Evolutionary conservation across 768 basidiomycete genomes (phyloP).

Genomic region (Suillus placidus): DNA sequence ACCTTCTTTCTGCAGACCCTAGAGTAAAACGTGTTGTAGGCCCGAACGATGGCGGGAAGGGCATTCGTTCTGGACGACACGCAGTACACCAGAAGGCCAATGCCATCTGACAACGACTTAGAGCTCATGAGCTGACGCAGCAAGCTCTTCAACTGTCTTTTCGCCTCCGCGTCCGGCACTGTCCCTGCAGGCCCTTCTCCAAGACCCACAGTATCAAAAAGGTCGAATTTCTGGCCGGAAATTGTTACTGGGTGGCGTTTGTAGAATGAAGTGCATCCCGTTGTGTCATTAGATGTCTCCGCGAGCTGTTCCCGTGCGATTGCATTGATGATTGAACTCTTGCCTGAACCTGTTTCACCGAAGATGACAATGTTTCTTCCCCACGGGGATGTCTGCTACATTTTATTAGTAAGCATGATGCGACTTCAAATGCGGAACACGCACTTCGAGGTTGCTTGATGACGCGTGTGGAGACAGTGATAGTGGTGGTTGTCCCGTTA

Average conservation of each 20-base stretch:
- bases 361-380: slow-evolving; percentile 41
- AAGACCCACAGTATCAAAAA: slow-evolving; percentile 38
- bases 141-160: slow-evolving; percentile 28
- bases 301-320: slow-evolving; percentile 30
- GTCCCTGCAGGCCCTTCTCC: slow-evolving; percentile 33
- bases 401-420: background rate
- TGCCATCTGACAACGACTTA: slow-evolving; percentile 4
- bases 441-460: background rate
- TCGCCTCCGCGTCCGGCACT: slow-evolving; percentile 26
- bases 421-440: no score
- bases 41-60: slow-evolving; percentile 26
- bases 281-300: slow-evolving; percentile 30
- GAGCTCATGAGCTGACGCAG: slow-evolving; percentile 32
- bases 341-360: slow-evolving; percentile 43
- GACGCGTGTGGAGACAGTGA: background rate
- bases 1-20: slow-evolving; percentile 38
- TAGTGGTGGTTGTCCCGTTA: no score
- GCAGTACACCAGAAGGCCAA: slow-evolving; percentile 30
- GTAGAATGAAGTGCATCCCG: slow-evolving; percentile 38
- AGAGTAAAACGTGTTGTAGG: slow-evolving; percentile 28
- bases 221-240: slow-evolving; percentile 17
- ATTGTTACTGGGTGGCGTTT: slow-evolving; percentile 27
- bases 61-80: slow-evolving; percentile 32
- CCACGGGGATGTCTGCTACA: background rate
- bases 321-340: slow-evolving; percentile 47